Evolutionary conservation across 257 asterid species (phyloP).

Genomic region (Dorcoceras hygrometricum): DNA sequence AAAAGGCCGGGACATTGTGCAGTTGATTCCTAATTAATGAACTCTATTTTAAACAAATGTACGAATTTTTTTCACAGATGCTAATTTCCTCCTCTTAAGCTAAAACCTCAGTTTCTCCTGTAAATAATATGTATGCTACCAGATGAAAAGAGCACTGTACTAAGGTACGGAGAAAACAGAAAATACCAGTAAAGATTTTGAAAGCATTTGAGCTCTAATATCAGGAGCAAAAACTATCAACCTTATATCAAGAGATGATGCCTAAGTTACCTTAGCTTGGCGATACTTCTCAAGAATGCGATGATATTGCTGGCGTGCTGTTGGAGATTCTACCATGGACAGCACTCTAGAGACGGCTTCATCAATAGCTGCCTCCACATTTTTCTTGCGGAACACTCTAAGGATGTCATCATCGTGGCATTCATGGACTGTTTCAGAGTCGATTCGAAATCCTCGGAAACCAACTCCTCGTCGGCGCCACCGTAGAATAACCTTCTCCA

Average conservation of each 20-base stretch:
- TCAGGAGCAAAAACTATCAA: too few species aligned
- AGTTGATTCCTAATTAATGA: background rate
- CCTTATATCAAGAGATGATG: background rate
- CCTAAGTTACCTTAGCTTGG: constrained; percentile 72
- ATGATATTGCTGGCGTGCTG: constrained; percentile 84
- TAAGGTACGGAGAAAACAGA: background rate
- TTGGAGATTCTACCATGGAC: constrained; percentile 79
- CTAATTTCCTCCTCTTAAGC: background rate
- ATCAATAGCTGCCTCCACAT: constrained; percentile 72
- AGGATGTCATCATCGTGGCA: constrained; percentile 75
- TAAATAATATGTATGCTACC: background rate
- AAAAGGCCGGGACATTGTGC: background rate
- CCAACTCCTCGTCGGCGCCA: constrained; percentile 92
- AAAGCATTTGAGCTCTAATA: background rate
- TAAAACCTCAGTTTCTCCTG: background rate
- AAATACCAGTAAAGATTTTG: background rate
- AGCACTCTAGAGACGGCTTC: constrained; percentile 90
- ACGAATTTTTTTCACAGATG: background rate
- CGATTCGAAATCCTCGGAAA: constrained; percentile 69
- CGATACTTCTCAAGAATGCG: constrained; percentile 76
- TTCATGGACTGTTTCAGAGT: constrained; percentile 47
- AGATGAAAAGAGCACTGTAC: background rate
- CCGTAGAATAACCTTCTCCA: constrained; percentile 85
- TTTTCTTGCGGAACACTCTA: constrained; percentile 77
- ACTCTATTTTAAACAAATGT: too few species aligned